A percentile compares a stretch with the other conserved stretches of the same genome.
Conservation (phyloP, 2,329 filamentous ascomycete species). For the Ophiostoma quercus region DNA sequence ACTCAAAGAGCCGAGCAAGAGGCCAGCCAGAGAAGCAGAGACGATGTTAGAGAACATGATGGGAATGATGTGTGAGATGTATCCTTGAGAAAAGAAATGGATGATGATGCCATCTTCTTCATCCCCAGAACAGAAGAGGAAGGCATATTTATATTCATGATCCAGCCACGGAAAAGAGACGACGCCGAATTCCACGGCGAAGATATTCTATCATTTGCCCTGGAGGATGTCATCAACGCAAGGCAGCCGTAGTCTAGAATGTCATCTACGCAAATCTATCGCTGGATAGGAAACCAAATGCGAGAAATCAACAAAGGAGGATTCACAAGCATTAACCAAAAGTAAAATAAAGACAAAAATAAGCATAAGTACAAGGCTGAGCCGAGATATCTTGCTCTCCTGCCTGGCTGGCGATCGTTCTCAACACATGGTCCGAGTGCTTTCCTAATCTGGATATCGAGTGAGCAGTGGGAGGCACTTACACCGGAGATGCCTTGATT, state of each 20-base stretch:
- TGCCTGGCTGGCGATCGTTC: neutral
- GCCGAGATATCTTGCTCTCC: neutral
- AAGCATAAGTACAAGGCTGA: neutral
- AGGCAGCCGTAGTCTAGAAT: neutral
- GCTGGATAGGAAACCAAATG: neutral
- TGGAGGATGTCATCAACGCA: neutral
- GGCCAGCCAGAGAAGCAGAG: neutral
- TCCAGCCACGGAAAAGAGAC: neutral
- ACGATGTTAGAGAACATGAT: neutral
- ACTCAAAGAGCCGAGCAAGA: neutral
- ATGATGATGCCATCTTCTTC: neutral
- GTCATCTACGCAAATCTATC: neutral
- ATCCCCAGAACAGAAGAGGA: neutral
- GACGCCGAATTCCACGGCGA: neutral
- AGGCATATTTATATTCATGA: slow-evolving; percentile 2
- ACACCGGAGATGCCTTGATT: neutral
- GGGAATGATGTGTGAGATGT: neutral
- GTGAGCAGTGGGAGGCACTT: neutral
- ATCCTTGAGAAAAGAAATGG: neutral
- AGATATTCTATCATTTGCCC: neutral
- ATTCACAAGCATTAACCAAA: neutral
- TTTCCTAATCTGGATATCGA: neutral
- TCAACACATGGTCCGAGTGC: neutral
- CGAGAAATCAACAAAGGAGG: neutral
- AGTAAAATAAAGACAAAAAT: neutral